Conservation (phyloP, 2,329 filamentous ascomycete genomes). For the Fusarium transvaalense region DNA sequence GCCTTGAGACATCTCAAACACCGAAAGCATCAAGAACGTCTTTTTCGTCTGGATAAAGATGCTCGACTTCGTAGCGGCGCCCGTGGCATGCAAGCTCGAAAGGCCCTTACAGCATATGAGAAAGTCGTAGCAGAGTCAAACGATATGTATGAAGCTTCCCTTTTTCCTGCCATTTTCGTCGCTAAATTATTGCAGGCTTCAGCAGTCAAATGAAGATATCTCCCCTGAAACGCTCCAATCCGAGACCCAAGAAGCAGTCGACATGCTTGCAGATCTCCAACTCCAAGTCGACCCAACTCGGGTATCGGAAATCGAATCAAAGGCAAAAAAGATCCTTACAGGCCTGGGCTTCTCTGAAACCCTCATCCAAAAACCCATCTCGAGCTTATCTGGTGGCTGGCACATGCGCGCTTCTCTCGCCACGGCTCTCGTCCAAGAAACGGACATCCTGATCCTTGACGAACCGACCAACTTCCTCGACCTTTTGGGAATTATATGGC, state of each 20-base stretch:
- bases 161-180: accelerated
- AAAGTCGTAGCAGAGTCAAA: slow-evolving; percentile 71
- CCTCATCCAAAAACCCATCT: slow-evolving; percentile 69
- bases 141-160: slow-evolving; percentile 57
- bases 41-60: slow-evolving; percentile 79
- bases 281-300: slow-evolving; percentile 75
- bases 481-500: slow-evolving; percentile 85
- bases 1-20: slow-evolving; percentile 73
- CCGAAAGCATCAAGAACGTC: slow-evolving; percentile 69
- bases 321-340: slow-evolving; percentile 73
- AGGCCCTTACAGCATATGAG: slow-evolving; percentile 77
- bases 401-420: slow-evolving; percentile 77
- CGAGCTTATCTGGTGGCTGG: slow-evolving; percentile 82
- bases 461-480: slow-evolving; percentile 92
- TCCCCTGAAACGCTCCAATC: slow-evolving; percentile 67
- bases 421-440: slow-evolving; percentile 75
- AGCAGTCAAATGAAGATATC: slow-evolving; percentile 69
- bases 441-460: slow-evolving; percentile 84
- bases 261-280: slow-evolving; percentile 77
- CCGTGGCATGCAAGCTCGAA: slow-evolving; percentile 80
- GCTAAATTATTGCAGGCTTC: slow-evolving; percentile 51
- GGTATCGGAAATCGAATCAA: slow-evolving; percentile 72
- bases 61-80: slow-evolving; percentile 80
- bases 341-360: slow-evolving; percentile 79
- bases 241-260: slow-evolving; percentile 77